Conservation (phyloP, 371 early-diverging fungal genomes). For the Coemansia sp. region DNA sequence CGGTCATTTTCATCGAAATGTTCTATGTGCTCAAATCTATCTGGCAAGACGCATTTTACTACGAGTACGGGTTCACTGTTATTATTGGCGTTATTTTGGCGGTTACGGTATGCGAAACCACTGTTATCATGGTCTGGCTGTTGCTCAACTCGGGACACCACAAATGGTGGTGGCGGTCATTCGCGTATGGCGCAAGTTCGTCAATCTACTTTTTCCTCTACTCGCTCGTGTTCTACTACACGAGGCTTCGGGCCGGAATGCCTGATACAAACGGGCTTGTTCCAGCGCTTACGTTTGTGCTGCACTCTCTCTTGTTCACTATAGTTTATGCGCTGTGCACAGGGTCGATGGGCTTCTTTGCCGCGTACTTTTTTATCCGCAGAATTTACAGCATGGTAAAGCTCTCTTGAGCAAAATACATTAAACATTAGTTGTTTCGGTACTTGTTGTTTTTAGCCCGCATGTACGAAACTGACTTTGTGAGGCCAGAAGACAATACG, state of each 20-base stretch:
- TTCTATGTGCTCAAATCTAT: slow-evolving; percentile 90
- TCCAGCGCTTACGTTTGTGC: slow-evolving; percentile 59
- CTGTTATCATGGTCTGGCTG: slow-evolving; percentile 87
- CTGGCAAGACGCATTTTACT: slow-evolving; percentile 88
- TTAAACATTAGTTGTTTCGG: slow-evolving; percentile 6
- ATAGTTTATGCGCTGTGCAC: slow-evolving; percentile 60
- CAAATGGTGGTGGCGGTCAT: slow-evolving; percentile 82
- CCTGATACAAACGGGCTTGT: slow-evolving; percentile 53
- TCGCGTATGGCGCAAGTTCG: slow-evolving; percentile 69
- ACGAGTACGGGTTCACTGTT: slow-evolving; percentile 82
- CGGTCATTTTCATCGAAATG: slow-evolving; percentile 85
- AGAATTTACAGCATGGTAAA: slow-evolving; percentile 75
- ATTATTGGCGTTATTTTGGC: slow-evolving; percentile 79
- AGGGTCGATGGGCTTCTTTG: slow-evolving; percentile 79
- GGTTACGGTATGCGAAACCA: slow-evolving; percentile 79
- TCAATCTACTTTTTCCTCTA: slow-evolving; percentile 72
- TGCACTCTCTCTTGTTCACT: slow-evolving; percentile 57
- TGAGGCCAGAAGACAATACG: slow-evolving; percentile 81
- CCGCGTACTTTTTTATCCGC: slow-evolving; percentile 70
- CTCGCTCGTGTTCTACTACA: slow-evolving; percentile 58
- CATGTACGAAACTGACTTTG: slow-evolving; percentile 71
- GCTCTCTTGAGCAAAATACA: slow-evolving; percentile 45
- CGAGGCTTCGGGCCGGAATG: slow-evolving; percentile 54
- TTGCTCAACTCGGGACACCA: slow-evolving; percentile 82
- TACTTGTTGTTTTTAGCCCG: slow-evolving; percentile 44